Conservation (phyloP, 768 basidiomycete species). For the Baorangia bicolor region DNA sequence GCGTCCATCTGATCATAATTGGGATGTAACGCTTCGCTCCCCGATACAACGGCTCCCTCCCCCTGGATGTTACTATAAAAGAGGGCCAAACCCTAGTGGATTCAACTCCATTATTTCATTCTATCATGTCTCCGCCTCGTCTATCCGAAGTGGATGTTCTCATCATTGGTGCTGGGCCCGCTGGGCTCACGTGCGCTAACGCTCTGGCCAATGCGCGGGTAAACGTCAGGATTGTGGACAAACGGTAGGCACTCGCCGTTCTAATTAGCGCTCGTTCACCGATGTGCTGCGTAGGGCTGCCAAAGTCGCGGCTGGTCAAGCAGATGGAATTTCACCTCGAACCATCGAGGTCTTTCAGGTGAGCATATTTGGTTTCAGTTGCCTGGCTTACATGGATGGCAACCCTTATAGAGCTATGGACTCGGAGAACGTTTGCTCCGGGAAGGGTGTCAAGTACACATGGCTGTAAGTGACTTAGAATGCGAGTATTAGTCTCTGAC, state of each 20-base stretch:
- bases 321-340: slow-evolving; percentile 28
- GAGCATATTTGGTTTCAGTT: neutral
- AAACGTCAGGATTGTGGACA: slow-evolving; percentile 40
- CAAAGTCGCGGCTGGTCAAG: slow-evolving; percentile 26
- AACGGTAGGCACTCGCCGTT: slow-evolving; percentile 29
- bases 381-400: neutral
- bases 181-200: slow-evolving; percentile 45
- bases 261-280: neutral
- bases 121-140: slow-evolving; percentile 13
- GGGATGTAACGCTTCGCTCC: neutral
- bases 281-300: slow-evolving; percentile 8
- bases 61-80: slow-evolving; percentile 1
- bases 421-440: slow-evolving; percentile 58
- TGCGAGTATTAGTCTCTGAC: neutral
- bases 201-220: slow-evolving; percentile 38
- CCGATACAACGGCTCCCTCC: neutral
- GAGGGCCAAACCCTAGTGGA: neutral
- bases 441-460: slow-evolving; percentile 64
- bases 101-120: neutral
- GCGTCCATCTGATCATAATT: neutral
- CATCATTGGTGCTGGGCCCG: slow-evolving; percentile 43
- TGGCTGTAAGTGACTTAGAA: slow-evolving; percentile 48
- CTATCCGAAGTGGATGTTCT: slow-evolving; percentile 39
- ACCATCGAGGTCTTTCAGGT: slow-evolving; percentile 48
- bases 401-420: slow-evolving; percentile 62